phyloP scores from a whole-genome alignment of 192 early-diverging fungal species.

The Coemansia sp. region DNA sequence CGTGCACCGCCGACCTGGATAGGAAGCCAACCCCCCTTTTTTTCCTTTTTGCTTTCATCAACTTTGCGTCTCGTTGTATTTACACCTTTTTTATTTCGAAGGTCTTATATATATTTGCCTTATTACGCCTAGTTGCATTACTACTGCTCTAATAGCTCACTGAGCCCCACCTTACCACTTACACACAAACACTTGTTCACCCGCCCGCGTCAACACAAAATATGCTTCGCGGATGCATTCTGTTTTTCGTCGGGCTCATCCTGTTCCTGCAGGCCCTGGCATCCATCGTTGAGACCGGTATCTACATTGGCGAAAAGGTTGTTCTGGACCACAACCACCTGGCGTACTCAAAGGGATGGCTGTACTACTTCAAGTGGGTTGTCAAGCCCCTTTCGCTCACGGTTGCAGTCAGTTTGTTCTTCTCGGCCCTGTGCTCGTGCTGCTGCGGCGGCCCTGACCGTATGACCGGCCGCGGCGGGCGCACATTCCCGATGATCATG shows the following conservation, averaged over 20 bases:
- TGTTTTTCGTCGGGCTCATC: constrained; percentile 26
- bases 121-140: too few relatives aligned
- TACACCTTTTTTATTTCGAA: too few relatives aligned
- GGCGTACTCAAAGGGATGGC: constrained; percentile 46
- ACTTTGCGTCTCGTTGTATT: neutral
- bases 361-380: constrained; percentile 53
- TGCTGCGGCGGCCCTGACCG: constrained; percentile 32
- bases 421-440: constrained; percentile 44
- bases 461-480: constrained; percentile 19
- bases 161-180: too few relatives aligned
- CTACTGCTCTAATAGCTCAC: too few relatives aligned
- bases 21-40: too few relatives aligned
- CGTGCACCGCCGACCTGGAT: too few relatives aligned
- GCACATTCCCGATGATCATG: constrained; percentile 24
- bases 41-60: too few relatives aligned
- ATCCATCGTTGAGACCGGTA: constrained; percentile 43
- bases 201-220: constrained; percentile 1
- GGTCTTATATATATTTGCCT: too few relatives aligned
- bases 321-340: constrained; percentile 43
- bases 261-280: constrained; percentile 33
- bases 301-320: constrained; percentile 47
- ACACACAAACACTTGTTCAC: too few relatives aligned
- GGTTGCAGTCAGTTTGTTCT: constrained; percentile 31
- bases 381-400: constrained; percentile 45
- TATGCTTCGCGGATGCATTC: constrained; percentile 30